Conservation (phyloP, 2,329 filamentous ascomycete species). For the Ophiocordyceps robertsii region DNA sequence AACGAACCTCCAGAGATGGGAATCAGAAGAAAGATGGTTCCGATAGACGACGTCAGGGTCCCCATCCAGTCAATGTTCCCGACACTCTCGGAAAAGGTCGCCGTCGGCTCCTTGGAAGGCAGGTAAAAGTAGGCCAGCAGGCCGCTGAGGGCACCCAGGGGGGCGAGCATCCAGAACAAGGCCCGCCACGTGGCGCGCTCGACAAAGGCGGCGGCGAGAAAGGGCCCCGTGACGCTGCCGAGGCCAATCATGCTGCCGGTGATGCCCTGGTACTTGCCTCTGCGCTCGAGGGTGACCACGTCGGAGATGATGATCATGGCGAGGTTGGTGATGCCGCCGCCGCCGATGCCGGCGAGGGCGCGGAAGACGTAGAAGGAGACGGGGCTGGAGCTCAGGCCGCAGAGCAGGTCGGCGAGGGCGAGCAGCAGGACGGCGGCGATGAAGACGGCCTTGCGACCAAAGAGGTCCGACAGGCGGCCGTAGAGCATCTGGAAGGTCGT, state of each 20-base stretch:
- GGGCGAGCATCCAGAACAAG: slow-evolving; percentile 34
- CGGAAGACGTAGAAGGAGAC: slow-evolving; percentile 49
- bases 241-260: slow-evolving; percentile 25
- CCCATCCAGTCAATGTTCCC: slow-evolving; percentile 47
- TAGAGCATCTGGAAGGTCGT: slow-evolving; percentile 54
- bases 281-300: slow-evolving; percentile 42
- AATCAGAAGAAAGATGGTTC: slow-evolving; percentile 46
- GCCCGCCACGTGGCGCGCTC: slow-evolving; percentile 24
- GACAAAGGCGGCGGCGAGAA: slow-evolving; percentile 26
- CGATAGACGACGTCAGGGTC: slow-evolving; percentile 37
- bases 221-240: slow-evolving; percentile 28
- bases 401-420: slow-evolving; percentile 42
- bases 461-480: slow-evolving; percentile 46
- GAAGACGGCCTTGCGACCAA: slow-evolving; percentile 46
- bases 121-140: slow-evolving; percentile 32
- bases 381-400: slow-evolving; percentile 39
- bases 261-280: slow-evolving; percentile 40
- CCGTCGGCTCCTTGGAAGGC: slow-evolving; percentile 35
- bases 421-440: slow-evolving; percentile 38
- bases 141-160: slow-evolving; percentile 31
- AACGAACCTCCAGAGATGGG: slow-evolving; percentile 42
- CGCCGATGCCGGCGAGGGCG: slow-evolving; percentile 45
- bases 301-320: slow-evolving; percentile 50
- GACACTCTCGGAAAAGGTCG: slow-evolving; percentile 30
- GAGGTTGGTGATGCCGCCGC: slow-evolving; percentile 45